phyloP scores from a whole-genome alignment of 768 basidiomycete species.

The Russula brevipes region DNA sequence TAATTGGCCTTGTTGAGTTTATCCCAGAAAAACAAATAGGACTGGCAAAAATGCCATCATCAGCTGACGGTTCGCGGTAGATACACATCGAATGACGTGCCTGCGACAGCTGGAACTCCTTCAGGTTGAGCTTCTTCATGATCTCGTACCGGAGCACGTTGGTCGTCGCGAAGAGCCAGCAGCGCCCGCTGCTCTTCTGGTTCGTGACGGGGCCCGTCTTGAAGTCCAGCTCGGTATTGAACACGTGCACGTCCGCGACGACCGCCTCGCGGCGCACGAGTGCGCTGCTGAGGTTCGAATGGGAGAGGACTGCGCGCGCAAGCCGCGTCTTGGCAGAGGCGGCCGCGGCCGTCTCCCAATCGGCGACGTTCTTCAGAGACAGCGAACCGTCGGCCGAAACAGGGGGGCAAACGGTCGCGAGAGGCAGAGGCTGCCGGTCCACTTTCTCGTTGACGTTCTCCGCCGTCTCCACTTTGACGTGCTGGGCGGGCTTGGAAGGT shows the following conservation, averaged over 20 bases:
- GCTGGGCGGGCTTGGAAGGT: constrained; percentile 31
- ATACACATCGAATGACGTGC: constrained; percentile 33
- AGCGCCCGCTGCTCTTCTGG: constrained; percentile 85
- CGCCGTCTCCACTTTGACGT: constrained; percentile 11
- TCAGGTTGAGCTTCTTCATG: constrained; percentile 80
- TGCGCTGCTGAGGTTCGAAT: constrained; percentile 58
- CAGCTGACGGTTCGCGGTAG: not conserved
- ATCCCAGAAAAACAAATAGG: constrained; percentile 94
- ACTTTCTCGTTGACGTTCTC: constrained; percentile 25
- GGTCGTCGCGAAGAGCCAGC: constrained; percentile 94
- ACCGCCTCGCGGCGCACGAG: constrained; percentile 58
- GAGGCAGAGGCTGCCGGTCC: constrained; percentile 7
- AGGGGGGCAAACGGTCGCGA: constrained; percentile 28
- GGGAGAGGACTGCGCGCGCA: constrained; percentile 70
- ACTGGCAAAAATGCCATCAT: constrained; percentile 36
- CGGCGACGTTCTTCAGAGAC: constrained; percentile 48
- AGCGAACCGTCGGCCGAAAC: constrained; percentile 58
- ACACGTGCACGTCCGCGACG: constrained; percentile 68
- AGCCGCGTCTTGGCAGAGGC: constrained; percentile 59
- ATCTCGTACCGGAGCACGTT: constrained; percentile 79
- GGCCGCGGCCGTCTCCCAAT: constrained; percentile 61
- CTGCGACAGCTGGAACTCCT: constrained; percentile 90
- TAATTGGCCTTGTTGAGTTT: constrained; percentile 93
- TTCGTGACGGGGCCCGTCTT: constrained; percentile 80
- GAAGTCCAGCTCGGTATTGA: constrained; percentile 75